Evolutionary conservation across 2,329 filamentous ascomycete species (phyloP).

Genomic region (Aspergillus vadensis): DNA sequence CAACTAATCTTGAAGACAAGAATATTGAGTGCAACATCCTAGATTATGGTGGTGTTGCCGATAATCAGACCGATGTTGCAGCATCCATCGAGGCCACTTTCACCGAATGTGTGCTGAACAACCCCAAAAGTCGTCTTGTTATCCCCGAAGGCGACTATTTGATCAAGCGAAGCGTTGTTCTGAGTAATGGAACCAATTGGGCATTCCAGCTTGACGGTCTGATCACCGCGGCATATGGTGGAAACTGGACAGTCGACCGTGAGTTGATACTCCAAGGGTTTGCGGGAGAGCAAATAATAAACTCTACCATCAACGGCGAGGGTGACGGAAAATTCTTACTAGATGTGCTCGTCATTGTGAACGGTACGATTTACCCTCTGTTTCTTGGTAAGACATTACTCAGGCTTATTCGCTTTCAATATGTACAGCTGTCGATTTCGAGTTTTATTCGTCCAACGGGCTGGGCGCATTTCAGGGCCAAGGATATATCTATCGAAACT

Average conservation of each 20-base stretch:
- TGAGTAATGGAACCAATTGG: constrained; percentile 36
- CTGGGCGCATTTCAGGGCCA: constrained; percentile 40
- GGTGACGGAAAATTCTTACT: constrained; percentile 34
- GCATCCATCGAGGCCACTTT: constrained; percentile 33
- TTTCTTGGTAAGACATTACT: too few relatives aligned
- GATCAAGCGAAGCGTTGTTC: constrained; percentile 27
- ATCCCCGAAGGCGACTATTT: constrained; percentile 33
- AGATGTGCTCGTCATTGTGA: constrained; percentile 35
- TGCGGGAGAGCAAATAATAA: constrained; percentile 30
- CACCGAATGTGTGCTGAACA: constrained; percentile 22
- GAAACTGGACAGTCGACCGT: constrained; percentile 31
- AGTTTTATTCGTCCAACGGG: constrained; percentile 39
- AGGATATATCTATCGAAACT: constrained; percentile 36
- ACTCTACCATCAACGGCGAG: constrained; percentile 37
- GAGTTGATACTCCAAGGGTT: constrained; percentile 33
- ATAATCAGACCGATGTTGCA: constrained; percentile 36
- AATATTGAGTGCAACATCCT: constrained; percentile 35
- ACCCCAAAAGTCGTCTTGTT: constrained; percentile 29
- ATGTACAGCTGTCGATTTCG: constrained; percentile 33
- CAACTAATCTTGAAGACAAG: constrained; percentile 31
- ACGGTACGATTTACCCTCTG: constrained; percentile 19
- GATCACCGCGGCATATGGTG: constrained; percentile 34
- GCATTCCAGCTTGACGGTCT: constrained; percentile 40
- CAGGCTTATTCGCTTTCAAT: too few relatives aligned
- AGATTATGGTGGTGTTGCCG: constrained; percentile 32